Evolutionary conservation across 495 filamentous ascomycete genomes (phyloP), one percentile per base, ranked within the genome.

Genomic region (Oleoguttula mirabilis): DNA sequence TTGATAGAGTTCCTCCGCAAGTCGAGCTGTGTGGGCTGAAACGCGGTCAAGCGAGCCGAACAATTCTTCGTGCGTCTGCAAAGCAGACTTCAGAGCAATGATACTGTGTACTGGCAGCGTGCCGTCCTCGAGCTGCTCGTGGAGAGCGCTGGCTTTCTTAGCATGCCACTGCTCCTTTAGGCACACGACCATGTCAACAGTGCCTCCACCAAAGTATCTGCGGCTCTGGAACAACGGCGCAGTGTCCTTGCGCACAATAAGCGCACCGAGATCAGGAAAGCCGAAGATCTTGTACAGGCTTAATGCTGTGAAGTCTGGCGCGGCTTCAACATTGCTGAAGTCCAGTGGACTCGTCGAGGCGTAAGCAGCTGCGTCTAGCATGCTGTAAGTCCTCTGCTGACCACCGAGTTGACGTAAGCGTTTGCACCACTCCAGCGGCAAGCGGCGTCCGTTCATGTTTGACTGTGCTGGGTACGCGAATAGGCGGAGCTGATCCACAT

Each of bases 241-340:
- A n/a, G 80, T 70, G 24, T 68, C 67, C 46, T 85, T 84, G 31
- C 80, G 72, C 7, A 95, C 79, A 39, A 96, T 80, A 57, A 96
- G 64, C 3, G 79, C 88, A 5, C 88, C 88, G 0, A 96, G 63
- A 55, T 96, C 84, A 0, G 88, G 88, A 52, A 94, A 94, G 3
- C 88, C 88, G 58, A 95, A 96, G 17, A 96, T 90, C 60, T 96
- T 96, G 61, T 94, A 92, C 52, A 96, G 86, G 65, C 85, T 93
- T 17, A 95, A 56, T 0, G 82, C 84, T 3, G 79, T 84, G 48
- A 94, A 95, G 52, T 96, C 88, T 0, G 88, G 85, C 1, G 82
- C 80, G 1, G 54, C 48, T 6, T 66, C 60, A 6, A 65, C 53
- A 50, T 79, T 59, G 38, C 75, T 69, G 17, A 96, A 57, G 56